These are phyloP conservation scores for Allium cepa DNA, from an alignment of 106 monocot genomes.

Conservation along the genomic window DNA sequence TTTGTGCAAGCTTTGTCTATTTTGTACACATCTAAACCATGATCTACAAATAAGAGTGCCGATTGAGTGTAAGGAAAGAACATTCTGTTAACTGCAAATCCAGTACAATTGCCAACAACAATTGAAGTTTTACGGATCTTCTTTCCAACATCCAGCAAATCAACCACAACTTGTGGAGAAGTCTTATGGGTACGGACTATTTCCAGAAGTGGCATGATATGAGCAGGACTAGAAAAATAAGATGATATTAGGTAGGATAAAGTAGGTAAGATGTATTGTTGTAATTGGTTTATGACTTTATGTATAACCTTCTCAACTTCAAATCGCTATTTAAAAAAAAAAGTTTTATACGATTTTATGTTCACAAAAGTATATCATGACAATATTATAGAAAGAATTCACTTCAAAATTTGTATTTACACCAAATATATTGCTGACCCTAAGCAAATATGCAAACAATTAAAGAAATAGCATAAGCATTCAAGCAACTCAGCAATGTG, in stretches of 20 bases:
- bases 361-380: too few species aligned
- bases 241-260: slow-evolving; percentile 3
- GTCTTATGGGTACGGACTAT: slow-evolving; percentile 85
- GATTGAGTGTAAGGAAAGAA: slow-evolving; percentile 98
- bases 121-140: slow-evolving; percentile 91
- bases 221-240: slow-evolving; percentile 67
- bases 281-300: too few species aligned
- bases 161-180: slow-evolving; percentile 85
- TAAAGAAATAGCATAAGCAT: too few species aligned
- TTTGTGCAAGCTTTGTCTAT: slow-evolving; percentile 75
- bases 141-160: slow-evolving; percentile 86
- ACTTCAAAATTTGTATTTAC: too few species aligned
- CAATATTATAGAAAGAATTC: too few species aligned
- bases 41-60: slow-evolving; percentile 71
- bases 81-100: slow-evolving; percentile 97
- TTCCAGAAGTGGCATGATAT: slow-evolving; percentile 97
- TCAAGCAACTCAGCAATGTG: too few species aligned
- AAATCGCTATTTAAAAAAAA: too few species aligned
- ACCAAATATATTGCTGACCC: too few species aligned
- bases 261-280: too few species aligned
- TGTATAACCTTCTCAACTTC: too few species aligned
- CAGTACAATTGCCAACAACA: slow-evolving; percentile 94
- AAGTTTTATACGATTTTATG: too few species aligned
- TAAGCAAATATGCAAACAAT: too few species aligned
- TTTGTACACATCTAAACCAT: slow-evolving; percentile 82